These are phyloP conservation scores for Candida takata DNA, from an alignment of 805 yeast species.

Conservation along the genomic window DNA sequence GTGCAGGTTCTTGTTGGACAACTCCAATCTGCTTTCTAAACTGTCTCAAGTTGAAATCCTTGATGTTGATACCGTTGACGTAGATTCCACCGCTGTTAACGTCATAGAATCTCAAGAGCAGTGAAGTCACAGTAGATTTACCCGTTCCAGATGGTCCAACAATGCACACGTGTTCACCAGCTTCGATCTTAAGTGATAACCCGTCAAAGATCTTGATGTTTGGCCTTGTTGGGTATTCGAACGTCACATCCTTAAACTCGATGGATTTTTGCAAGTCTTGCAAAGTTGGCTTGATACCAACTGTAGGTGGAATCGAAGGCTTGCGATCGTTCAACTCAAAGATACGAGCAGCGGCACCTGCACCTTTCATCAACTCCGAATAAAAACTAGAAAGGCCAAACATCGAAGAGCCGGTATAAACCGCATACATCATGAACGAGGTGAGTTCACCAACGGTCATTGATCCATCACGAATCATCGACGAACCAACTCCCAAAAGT, in stretches of 20 bases:
- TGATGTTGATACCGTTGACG: slow-evolving; percentile 59
- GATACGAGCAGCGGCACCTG: slow-evolving; percentile 89
- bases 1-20: slow-evolving; percentile 88
- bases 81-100: slow-evolving; percentile 57
- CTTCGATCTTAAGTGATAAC: slow-evolving; percentile 51
- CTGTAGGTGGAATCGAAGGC: slow-evolving; percentile 61
- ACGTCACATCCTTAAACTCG: slow-evolving; percentile 53
- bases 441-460: slow-evolving; percentile 84
- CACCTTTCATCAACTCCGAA: slow-evolving; percentile 93
- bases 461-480: slow-evolving; percentile 70
- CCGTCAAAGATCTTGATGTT: slow-evolving; percentile 58
- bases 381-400: slow-evolving; percentile 88
- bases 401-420: slow-evolving; percentile 88
- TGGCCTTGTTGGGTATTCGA: slow-evolving; percentile 80
- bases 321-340: slow-evolving; percentile 79
- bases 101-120: slow-evolving; percentile 79
- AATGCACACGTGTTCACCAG: slow-evolving; percentile 86
- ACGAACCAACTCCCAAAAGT: slow-evolving; percentile 71
- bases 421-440: slow-evolving; percentile 92
- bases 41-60: slow-evolving; percentile 60
- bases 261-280: slow-evolving; percentile 36
- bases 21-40: slow-evolving; percentile 75
- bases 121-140: slow-evolving; percentile 78
- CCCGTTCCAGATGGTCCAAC: slow-evolving; percentile 99
- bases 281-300: slow-evolving; percentile 42